Percentiles rank a stretch among this genome's conserved stretches.
Conservation (phyloP, 2,329 filamentous ascomycete genomes). For the Aspergillus persii region DNA sequence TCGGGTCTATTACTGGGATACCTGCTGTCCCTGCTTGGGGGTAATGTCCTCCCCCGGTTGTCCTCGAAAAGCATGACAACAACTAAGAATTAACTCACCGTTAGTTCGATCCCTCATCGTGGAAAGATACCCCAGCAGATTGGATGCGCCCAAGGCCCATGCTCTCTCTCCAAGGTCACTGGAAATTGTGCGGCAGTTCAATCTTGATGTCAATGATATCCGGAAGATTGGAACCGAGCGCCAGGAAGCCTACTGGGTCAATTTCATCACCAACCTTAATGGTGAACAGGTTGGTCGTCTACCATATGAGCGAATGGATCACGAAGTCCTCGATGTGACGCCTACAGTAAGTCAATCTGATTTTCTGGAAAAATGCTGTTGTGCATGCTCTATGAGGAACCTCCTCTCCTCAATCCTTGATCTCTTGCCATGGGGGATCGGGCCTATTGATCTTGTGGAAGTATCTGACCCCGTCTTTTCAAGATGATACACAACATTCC, state of each 20-base stretch:
- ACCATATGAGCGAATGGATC: constrained; percentile 29
- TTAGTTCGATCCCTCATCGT: constrained; percentile 1
- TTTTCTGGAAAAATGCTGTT: too few relatives aligned
- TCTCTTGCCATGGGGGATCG: too few relatives aligned
- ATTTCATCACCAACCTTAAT: constrained; percentile 40
- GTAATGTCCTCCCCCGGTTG: constrained; percentile 8
- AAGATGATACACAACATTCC: constrained; percentile 47
- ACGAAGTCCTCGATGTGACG: constrained; percentile 26
- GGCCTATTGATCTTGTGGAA: too few relatives aligned
- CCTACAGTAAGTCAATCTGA: too few relatives aligned
- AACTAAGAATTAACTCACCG: not conserved
- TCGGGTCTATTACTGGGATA: constrained; percentile 36
- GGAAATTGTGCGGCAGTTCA: constrained; percentile 28
- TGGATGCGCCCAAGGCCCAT: constrained; percentile 30
- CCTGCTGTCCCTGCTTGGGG: constrained; percentile 32
- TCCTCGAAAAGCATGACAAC: too few relatives aligned
- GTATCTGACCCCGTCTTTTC: too few relatives aligned
- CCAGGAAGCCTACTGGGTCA: constrained; percentile 41
- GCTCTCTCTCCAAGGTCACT: constrained; percentile 29
- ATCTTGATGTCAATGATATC: constrained; percentile 25
- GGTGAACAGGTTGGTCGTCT: constrained; percentile 37
- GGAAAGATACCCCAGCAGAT: constrained; percentile 24
- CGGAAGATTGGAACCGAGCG: constrained; percentile 19
- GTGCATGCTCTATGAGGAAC: too few relatives aligned
- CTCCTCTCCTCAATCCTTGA: too few relatives aligned